A percentile compares a stretch with the other conserved stretches of the same genome.
Conservation (phyloP, 148 eudicot genomes). For the Pharnaceum exiguum region DNA sequence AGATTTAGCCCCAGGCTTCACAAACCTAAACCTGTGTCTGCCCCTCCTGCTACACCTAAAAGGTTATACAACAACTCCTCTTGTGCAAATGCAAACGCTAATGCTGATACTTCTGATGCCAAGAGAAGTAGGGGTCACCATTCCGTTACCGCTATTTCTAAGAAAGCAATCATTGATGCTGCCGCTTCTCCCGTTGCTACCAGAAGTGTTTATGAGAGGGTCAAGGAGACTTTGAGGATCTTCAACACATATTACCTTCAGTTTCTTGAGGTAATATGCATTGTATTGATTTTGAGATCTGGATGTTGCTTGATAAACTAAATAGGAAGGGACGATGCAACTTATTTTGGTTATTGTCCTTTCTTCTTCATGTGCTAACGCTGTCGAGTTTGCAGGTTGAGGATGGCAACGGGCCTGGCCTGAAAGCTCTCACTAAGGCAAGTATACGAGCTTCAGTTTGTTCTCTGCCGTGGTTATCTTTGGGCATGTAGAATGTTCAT, state of each 20-base stretch:
- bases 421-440: constrained; percentile 64
- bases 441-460: constrained; percentile 21
- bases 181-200: not conserved
- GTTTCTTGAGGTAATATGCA: constrained; percentile 22
- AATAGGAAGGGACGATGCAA: not conserved
- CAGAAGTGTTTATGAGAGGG: constrained; percentile 18
- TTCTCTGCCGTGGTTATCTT: too few relatives aligned
- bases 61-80: too few relatives aligned
- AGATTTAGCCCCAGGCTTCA: constrained; percentile 26
- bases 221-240: constrained; percentile 30
- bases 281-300: not conserved
- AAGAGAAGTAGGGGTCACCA: too few relatives aligned
- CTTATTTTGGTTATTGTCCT: not conserved
- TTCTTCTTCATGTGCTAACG: not conserved
- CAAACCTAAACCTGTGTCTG: too few relatives aligned
- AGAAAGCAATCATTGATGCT: constrained; percentile 2
- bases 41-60: too few relatives aligned
- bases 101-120: not conserved
- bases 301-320: not conserved
- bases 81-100: too few relatives aligned
- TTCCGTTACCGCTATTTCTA: too few relatives aligned
- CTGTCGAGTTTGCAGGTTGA: constrained; percentile 11
- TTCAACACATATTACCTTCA: constrained; percentile 27
- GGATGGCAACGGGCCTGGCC: constrained; percentile 52
- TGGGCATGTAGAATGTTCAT: too few relatives aligned